Evolutionary conservation across 768 basidiomycete genomes (phyloP).

Genomic region (Floccularia luteovirens): DNA sequence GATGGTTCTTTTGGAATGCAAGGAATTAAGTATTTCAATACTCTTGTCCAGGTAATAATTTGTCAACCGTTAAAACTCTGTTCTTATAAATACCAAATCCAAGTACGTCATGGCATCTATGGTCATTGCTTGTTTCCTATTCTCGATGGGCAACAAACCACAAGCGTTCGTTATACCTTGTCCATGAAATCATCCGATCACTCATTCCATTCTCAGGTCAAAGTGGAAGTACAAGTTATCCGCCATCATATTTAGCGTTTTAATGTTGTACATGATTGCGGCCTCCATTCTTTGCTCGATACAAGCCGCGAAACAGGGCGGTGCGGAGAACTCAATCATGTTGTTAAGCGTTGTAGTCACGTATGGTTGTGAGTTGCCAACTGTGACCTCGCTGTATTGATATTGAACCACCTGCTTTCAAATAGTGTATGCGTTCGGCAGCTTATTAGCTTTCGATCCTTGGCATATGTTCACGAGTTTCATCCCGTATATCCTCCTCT

Average conservation of each 20-base stretch:
- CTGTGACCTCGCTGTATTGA: not conserved
- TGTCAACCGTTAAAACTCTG: not conserved
- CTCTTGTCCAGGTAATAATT: slow-evolving; percentile 54
- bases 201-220: slow-evolving; percentile 31
- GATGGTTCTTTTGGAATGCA: slow-evolving; percentile 56
- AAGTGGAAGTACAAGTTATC: slow-evolving; percentile 83
- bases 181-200: not conserved
- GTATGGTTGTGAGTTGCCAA: slow-evolving; percentile 54
- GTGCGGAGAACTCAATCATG: slow-evolving; percentile 64
- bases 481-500: slow-evolving; percentile 79
- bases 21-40: slow-evolving; percentile 68
- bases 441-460: slow-evolving; percentile 84
- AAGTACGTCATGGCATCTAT: slow-evolving; percentile 82
- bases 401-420: not conserved
- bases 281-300: slow-evolving; percentile 80
- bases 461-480: slow-evolving; percentile 96
- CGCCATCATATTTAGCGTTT: slow-evolving; percentile 61
- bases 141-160: slow-evolving; percentile 95
- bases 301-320: slow-evolving; percentile 60
- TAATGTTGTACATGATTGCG: slow-evolving; percentile 81
- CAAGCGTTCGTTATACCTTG: slow-evolving; percentile 50
- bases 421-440: slow-evolving; percentile 67
- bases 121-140: slow-evolving; percentile 84
- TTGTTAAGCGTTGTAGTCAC: slow-evolving; percentile 82
- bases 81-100: slow-evolving; percentile 6